Base-by-base conservation (phyloP, 2,329 filamentous ascomycete species). In the Scedosporium minutisporum region DNA sequence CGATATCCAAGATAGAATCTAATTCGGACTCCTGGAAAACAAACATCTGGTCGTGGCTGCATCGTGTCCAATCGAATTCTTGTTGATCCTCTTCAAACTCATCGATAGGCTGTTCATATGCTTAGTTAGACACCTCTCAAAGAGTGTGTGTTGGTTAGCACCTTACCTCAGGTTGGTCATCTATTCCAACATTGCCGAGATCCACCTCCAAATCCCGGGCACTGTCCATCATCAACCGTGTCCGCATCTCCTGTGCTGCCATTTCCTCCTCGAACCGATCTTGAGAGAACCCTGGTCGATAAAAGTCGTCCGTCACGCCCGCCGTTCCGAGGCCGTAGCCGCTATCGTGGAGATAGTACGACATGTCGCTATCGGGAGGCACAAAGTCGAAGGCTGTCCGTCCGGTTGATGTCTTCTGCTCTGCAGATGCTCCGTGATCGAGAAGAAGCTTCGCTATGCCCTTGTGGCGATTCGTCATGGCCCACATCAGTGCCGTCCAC, bases 401-500 rank as follows among this genome's bases (percentile, higher is more conserved):
- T 41, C 95, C 95, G 10, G 91, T 93, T 0, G 91, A 95, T 1
- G 95, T 97, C 73, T 96, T 96, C 68, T 96, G 89, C 69, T 97
- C 93, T 3, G 93, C 89, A n/a, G 93, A 96, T 21, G 95, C 95
- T 16, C 93, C 93, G 69, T 95, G 90, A 72, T 99, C 93, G 41
- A 99, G 83, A 16, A 99, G 79, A 10, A 92, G 81, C 75, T 97
- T 97, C 42, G 93, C 93, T 67, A 99, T 99, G 58, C 87, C 87
- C 76, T 97, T 97, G 76, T 99, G 95, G 63, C 93, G 82, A 74
- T 99, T 99, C 63, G 95, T 99, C 91, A 97, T 97, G 59, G 95
- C 93, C 95, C 95, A 99, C 93, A 99, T 99, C 65, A 99, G 81
- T 14, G 95, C 90, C 70, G 91, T 97, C 95, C 95, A 99, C 71